These are phyloP conservation scores for Vicia sativa DNA, from an alignment of 306 rosid species.

Conservation along the genomic window DNA sequence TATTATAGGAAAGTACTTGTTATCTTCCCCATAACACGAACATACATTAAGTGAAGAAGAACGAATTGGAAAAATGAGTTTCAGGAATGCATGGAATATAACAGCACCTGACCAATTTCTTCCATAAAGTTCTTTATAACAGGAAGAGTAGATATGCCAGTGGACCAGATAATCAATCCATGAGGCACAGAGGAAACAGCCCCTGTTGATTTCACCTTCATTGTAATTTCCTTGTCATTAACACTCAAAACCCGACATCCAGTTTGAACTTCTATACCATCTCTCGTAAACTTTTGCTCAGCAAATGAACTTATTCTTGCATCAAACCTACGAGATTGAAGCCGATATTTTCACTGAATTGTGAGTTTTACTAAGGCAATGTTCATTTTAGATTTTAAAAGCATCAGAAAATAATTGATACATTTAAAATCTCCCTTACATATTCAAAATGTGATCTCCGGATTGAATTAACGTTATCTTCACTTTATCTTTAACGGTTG, in stretches of 20 bases:
- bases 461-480: conserved; percentile 88
- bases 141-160: conserved; percentile 88
- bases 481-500: conserved; percentile 69
- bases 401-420: conserved; percentile 27
- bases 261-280: conserved; percentile 86
- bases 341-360: conserved; percentile 1
- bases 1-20: not conserved
- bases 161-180: conserved; percentile 93
- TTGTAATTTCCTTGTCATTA: conserved; percentile 67
- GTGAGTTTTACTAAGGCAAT: conserved; percentile 16
- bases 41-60: conserved; percentile 1
- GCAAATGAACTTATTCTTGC: conserved; percentile 92
- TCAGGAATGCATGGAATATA: conserved; percentile 34
- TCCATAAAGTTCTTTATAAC: conserved; percentile 85
- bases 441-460: conserved; percentile 97
- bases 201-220: conserved; percentile 77
- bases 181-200: conserved; percentile 72
- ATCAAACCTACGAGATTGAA: conserved; percentile 74
- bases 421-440: conserved; percentile 49
- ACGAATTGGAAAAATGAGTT: not conserved
- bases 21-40: conserved; percentile 13
- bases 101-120: conserved; percentile 88
- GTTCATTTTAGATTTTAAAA: not conserved
- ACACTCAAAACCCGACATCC: conserved; percentile 85
- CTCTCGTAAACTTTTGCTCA: conserved; percentile 79